Evolutionary conservation across 2,329 filamentous ascomycete species (phyloP).

Genomic region (Trichoderma sp.): DNA sequence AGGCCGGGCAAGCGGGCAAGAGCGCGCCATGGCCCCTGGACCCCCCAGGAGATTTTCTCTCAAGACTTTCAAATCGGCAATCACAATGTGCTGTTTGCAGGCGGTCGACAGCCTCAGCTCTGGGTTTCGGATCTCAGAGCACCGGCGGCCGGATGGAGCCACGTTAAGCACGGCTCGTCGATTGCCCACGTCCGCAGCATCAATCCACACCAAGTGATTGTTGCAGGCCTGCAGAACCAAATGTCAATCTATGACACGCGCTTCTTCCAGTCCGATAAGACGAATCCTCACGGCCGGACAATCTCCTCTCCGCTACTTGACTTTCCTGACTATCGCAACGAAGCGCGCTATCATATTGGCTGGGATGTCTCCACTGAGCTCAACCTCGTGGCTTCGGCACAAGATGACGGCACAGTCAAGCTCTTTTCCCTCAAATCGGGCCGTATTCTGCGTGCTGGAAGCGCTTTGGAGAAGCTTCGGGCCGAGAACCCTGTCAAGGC

Average conservation of each 20-base stretch:
- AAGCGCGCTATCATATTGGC: slow-evolving; percentile 50
- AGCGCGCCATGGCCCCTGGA: slow-evolving; percentile 28
- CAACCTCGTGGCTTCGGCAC: slow-evolving; percentile 56
- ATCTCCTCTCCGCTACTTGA: slow-evolving; percentile 44
- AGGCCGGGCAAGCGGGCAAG: background rate
- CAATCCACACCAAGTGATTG: slow-evolving; percentile 53
- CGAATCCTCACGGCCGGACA: slow-evolving; percentile 20
- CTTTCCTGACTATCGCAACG: slow-evolving; percentile 55
- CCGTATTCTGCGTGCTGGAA: slow-evolving; percentile 35
- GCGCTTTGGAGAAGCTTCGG: slow-evolving; percentile 30
- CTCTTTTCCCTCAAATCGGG: slow-evolving; percentile 55
- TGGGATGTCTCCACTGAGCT: slow-evolving; percentile 52
- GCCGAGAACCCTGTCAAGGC: slow-evolving; percentile 42
- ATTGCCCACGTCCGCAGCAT: slow-evolving; percentile 55
- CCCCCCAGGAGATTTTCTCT: slow-evolving; percentile 47
- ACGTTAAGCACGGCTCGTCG: slow-evolving; percentile 41
- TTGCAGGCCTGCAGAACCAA: slow-evolving; percentile 50
- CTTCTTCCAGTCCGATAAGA: slow-evolving; percentile 33
- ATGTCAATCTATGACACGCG: slow-evolving; percentile 62
- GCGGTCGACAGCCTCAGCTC: slow-evolving; percentile 51
- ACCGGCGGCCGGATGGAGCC: slow-evolving; percentile 38
- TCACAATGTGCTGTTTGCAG: slow-evolving; percentile 51
- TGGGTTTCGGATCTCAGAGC: slow-evolving; percentile 50
- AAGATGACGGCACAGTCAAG: slow-evolving; percentile 50
- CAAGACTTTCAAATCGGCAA: slow-evolving; percentile 50